Percentiles rank a stretch among this genome's conserved stretches.
Evolutionary conservation across 2,329 filamentous ascomycete species (phyloP).

Genomic region (Zasmidium citrigriseum): DNA sequence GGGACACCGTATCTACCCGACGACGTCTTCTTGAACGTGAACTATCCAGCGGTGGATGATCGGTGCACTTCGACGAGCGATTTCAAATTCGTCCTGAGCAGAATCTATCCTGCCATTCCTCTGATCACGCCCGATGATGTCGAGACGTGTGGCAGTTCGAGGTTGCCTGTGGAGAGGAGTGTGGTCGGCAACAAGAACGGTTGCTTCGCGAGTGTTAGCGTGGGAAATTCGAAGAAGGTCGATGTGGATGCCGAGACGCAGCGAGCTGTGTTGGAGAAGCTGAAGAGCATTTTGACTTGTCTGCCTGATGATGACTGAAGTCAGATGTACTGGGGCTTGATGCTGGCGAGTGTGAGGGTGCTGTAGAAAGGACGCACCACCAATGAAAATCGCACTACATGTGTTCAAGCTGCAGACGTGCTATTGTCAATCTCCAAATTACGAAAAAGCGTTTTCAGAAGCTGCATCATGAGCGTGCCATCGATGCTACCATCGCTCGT

Average conservation of each 20-base stretch:
- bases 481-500: background rate
- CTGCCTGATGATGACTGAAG: constrained; percentile 39
- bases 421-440: background rate
- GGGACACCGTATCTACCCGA: constrained; percentile 65
- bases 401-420: background rate
- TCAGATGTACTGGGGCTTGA: no score
- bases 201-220: constrained; percentile 65
- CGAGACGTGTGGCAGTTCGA: constrained; percentile 54
- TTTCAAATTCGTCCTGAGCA: constrained; percentile 65
- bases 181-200: constrained; percentile 52
- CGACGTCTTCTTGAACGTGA: constrained; percentile 65
- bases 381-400: background rate
- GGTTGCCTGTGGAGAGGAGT: constrained; percentile 60
- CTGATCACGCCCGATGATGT: constrained; percentile 51
- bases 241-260: constrained; percentile 58
- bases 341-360: no score
- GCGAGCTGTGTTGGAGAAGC: constrained; percentile 52
- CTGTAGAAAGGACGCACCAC: no score
- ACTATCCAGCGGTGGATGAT: constrained; percentile 59
- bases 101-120: constrained; percentile 54
- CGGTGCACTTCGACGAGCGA: constrained; percentile 55
- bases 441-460: background rate
- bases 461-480: background rate
- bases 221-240: constrained; percentile 62
- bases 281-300: constrained; percentile 52